phyloP scores from a whole-genome alignment of 768 basidiomycete species.

The Mycena crocata region DNA sequence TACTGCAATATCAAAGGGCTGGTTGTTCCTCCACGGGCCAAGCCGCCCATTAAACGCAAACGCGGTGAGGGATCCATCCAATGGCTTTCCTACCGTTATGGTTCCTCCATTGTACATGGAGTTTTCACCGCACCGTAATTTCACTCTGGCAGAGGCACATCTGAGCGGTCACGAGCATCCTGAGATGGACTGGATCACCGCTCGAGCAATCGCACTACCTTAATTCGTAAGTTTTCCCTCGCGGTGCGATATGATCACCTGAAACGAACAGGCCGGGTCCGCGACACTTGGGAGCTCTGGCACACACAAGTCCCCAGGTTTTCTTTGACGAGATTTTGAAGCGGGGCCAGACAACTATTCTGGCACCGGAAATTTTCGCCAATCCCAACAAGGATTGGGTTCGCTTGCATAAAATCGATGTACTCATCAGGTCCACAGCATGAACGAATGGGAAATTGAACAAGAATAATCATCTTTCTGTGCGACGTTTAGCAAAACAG shows the following conservation, averaged over 20 bases:
- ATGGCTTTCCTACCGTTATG: not conserved
- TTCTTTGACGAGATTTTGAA: slow-evolving; percentile 8
- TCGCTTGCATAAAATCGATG: slow-evolving; percentile 7
- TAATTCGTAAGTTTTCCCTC: slow-evolving; percentile 4
- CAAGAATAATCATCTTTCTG: no score
- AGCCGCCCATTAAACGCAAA: slow-evolving; percentile 1
- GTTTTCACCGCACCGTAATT: no score
- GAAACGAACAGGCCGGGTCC: not conserved
- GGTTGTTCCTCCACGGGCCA: not conserved
- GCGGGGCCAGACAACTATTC: slow-evolving; percentile 5
- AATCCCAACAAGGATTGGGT: slow-evolving; percentile 19
- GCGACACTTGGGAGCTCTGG: slow-evolving; percentile 12
- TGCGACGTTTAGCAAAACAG: no score
- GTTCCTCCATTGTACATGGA: not conserved
- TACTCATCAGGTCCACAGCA: no score
- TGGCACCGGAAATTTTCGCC: not conserved
- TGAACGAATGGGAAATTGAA: no score
- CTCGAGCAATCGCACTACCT: slow-evolving; percentile 3
- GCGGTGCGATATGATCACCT: not conserved
- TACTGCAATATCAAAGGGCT: not conserved
- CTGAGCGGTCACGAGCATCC: slow-evolving; percentile 5
- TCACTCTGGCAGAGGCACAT: not conserved
- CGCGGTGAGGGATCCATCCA: not conserved
- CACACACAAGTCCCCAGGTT: not conserved
- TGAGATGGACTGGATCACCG: slow-evolving; percentile 15